Base-by-base conservation (phyloP, 768 basidiomycete genomes). In the Leccinum boreale region DNA sequence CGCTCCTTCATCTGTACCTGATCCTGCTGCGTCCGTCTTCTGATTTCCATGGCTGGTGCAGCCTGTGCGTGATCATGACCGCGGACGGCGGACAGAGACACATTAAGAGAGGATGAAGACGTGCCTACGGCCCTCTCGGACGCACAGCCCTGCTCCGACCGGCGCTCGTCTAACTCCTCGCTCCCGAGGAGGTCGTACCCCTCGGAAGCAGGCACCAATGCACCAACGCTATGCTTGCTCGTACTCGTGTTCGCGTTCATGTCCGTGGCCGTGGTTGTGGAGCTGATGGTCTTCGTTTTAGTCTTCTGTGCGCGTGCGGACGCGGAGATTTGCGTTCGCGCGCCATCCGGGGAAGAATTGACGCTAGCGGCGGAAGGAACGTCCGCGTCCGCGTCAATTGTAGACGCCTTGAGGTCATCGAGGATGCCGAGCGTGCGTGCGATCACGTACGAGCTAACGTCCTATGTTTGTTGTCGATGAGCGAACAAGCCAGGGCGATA, bases 341-440 rank as follows among this genome's bases (percentile, higher is more conserved):
- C 23, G 5, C 26, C 52, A 12, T 28, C 21, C 11, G 50, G 19
- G n/a, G 50, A 4, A 15, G 42, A 42, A 44, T 11, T 44, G 42
- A 12, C 11, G 42, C 42, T 44, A 44, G 19, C 19, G 42, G 42
- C 42, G n/a, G 19, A 44, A 44, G 19, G 42, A 19, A 44, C 19
- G 11, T 44, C n/a, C 3, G 44, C 44, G 23, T 57, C 48, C 2
- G 48, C 70, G 62, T 87, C 88, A 70, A 81, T 84, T 24, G 88
- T 90, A 12, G 87, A 86, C 0, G 89, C 87, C 68, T 85, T 86
- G 52, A 85, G 84, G 58, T 82, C 81, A 71, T 90, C 89, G 61
- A 89, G 81, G 53, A 90, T 80, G 33, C 90, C 90, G 52, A 93
- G 79, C 6, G 89, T 92, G 57, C 90, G 85, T 12, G 88, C 91